phyloP scores from a whole-genome alignment of 805 yeast species.

The Grigorovia transvaalensis region DNA sequence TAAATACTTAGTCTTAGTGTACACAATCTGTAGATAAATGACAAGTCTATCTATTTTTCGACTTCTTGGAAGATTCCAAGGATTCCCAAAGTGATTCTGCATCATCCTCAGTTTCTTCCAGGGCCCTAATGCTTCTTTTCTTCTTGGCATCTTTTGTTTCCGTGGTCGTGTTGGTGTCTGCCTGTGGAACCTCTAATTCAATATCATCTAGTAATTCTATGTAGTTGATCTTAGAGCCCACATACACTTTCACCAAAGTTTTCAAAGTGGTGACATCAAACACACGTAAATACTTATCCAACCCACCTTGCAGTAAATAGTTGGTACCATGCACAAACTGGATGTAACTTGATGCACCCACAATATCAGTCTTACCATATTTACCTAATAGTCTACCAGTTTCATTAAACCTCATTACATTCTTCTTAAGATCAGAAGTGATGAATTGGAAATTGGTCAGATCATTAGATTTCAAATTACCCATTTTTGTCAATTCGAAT shows the following conservation, averaged over 20 bases:
- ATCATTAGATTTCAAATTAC: slow-evolving; percentile 13
- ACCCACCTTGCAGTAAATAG: slow-evolving; percentile 65
- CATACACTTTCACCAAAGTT: slow-evolving; percentile 54
- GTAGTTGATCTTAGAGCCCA: slow-evolving; percentile 54
- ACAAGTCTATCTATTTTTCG: slow-evolving; percentile 7
- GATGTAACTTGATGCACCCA: slow-evolving; percentile 34
- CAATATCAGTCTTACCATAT: slow-evolving; percentile 69
- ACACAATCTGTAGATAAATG: neutral
- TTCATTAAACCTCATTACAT: slow-evolving; percentile 47
- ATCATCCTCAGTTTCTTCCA: slow-evolving; percentile 22
- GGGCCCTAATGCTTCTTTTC: slow-evolving; percentile 8
- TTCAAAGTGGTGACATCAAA: slow-evolving; percentile 53
- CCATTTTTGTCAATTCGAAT: slow-evolving; percentile 9
- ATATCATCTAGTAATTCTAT: slow-evolving; percentile 26
- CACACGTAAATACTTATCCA: slow-evolving; percentile 78
- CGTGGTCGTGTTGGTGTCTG: slow-evolving; percentile 12
- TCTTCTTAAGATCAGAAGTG: slow-evolving; percentile 62
- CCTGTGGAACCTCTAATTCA: slow-evolving; percentile 26
- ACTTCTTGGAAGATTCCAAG: slow-evolving; percentile 10
- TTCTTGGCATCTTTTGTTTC: slow-evolving; percentile 1
- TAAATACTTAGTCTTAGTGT: neutral
- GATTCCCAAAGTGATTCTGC: slow-evolving; percentile 28
- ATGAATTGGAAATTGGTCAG: slow-evolving; percentile 36
- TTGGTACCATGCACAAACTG: slow-evolving; percentile 26
- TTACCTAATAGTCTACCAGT: slow-evolving; percentile 54